phyloP scores from a whole-genome alignment of 1,284 basidiomycete species.

The Kalmanozyma brasiliensis region DNA sequence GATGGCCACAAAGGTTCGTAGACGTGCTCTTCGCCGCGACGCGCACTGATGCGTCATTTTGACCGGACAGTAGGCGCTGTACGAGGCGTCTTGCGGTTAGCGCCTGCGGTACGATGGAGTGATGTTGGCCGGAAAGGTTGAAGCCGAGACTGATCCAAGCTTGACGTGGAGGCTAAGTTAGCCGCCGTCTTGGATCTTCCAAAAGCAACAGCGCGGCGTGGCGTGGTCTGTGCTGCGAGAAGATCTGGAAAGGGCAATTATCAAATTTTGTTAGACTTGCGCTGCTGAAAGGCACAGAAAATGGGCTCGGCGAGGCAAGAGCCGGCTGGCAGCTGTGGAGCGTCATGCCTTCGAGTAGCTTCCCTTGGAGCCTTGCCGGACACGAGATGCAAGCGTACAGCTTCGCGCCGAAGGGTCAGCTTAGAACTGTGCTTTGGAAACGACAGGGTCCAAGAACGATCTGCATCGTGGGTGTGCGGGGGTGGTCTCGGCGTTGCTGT shows the following conservation, averaged over 20 bases:
- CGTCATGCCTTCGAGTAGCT: too few species aligned
- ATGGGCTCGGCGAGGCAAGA: too few species aligned
- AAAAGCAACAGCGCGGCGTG: too few species aligned
- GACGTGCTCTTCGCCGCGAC: slow-evolving; percentile 3
- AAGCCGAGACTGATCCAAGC: not conserved
- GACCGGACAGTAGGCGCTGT: not conserved
- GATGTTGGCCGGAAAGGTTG: too few species aligned
- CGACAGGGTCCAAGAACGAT: too few species aligned
- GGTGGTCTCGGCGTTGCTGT: not conserved
- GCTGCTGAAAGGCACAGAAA: too few species aligned
- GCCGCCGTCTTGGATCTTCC: too few species aligned
- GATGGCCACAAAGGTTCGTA: slow-evolving; percentile 6
- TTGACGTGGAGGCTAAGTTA: slow-evolving; percentile 5
- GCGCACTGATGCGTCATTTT: slow-evolving; percentile 4
- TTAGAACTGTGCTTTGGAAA: too few species aligned
- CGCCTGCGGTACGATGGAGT: not conserved
- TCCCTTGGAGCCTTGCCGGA: not conserved
- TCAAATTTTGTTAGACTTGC: not conserved
- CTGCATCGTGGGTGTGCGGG: too few species aligned
- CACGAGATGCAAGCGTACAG: slow-evolving; percentile 5
- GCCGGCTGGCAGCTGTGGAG: too few species aligned
- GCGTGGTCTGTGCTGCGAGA: slow-evolving; percentile 2
- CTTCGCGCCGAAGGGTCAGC: not conserved
- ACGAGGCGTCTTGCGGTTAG: not conserved
- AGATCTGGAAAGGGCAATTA: too few species aligned